Conservation (phyloP, 2,329 filamentous ascomycete species). For the Chaetomium sp. region DNA sequence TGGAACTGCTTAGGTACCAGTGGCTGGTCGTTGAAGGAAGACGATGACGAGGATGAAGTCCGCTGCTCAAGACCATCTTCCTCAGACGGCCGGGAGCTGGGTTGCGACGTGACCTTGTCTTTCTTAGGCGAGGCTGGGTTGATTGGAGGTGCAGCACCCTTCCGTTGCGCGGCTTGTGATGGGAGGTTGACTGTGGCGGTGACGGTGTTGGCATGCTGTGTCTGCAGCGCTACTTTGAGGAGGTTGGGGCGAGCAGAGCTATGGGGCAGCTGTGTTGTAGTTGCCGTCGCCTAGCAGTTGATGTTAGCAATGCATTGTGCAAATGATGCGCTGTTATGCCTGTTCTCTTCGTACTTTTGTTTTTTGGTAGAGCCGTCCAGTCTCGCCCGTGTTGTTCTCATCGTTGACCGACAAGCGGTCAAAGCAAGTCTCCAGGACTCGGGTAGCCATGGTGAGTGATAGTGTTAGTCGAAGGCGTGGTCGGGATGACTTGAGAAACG, state of each 20-base stretch:
- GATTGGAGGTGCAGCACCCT: constrained; percentile 29
- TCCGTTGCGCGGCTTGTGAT: constrained; percentile 56
- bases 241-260: constrained; percentile 68
- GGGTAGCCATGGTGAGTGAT: constrained; percentile 55
- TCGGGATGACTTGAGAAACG: background rate
- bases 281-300: constrained; percentile 6
- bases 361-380: constrained; percentile 57
- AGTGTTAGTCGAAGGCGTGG: background rate
- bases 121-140: constrained; percentile 39
- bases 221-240: constrained; percentile 78
- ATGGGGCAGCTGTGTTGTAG: constrained; percentile 41
- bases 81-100: constrained; percentile 36
- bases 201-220: constrained; percentile 62
- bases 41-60: constrained; percentile 41
- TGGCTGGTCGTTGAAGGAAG: constrained; percentile 22
- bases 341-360: constrained; percentile 56
- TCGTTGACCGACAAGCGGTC: constrained; percentile 86
- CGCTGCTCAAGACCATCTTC: constrained; percentile 46
- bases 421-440: constrained; percentile 77
- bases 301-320: background rate
- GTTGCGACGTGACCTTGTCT: constrained; percentile 28
- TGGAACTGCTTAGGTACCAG: constrained; percentile 61
- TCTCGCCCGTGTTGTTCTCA: constrained; percentile 64
- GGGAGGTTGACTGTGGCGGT: constrained; percentile 61
- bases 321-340: background rate